Evolutionary conservation across 2,329 filamentous ascomycete species (phyloP).

Genomic region (Calonectria pauciramosa): DNA sequence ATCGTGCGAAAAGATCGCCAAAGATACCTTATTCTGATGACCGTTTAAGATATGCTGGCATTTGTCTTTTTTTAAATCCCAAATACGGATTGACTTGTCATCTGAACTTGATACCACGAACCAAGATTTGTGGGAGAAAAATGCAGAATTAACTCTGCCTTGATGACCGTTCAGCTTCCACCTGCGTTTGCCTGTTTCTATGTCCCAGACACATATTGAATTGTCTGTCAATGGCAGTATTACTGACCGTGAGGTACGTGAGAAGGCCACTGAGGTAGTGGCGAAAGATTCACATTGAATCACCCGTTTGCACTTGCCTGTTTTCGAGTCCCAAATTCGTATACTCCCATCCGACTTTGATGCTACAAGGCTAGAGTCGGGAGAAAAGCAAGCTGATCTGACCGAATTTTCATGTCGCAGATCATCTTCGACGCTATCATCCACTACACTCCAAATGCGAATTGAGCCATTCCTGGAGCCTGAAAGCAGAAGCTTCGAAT

Average conservation of each 20-base stretch:
- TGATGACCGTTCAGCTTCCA: neutral
- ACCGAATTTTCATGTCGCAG: neutral
- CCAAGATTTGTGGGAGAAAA: neutral
- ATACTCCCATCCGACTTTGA: neutral
- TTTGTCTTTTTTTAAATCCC: neutral
- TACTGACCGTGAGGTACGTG: neutral
- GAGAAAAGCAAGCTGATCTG: neutral
- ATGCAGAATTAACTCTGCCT: neutral
- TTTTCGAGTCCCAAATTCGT: constrained; percentile 14
- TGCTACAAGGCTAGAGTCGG: neutral
- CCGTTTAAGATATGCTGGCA: neutral
- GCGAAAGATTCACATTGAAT: neutral
- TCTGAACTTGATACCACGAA: neutral
- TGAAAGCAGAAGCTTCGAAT: neutral
- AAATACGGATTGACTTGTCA: constrained; percentile 7
- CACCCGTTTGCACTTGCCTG: neutral
- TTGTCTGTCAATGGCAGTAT: neutral
- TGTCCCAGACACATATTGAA: neutral
- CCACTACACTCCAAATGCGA: neutral
- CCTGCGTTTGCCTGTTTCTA: neutral
- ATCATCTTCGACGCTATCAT: neutral
- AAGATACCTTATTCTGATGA: neutral
- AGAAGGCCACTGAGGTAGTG: neutral
- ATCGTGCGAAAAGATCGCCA: neutral
- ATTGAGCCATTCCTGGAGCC: neutral